Percentiles rank a stretch among this genome's conserved stretches.
These are phyloP conservation scores for Lunasporangiospora selenospora DNA, from an alignment of 192 early-diverging fungal species.

Conservation along the genomic window DNA sequence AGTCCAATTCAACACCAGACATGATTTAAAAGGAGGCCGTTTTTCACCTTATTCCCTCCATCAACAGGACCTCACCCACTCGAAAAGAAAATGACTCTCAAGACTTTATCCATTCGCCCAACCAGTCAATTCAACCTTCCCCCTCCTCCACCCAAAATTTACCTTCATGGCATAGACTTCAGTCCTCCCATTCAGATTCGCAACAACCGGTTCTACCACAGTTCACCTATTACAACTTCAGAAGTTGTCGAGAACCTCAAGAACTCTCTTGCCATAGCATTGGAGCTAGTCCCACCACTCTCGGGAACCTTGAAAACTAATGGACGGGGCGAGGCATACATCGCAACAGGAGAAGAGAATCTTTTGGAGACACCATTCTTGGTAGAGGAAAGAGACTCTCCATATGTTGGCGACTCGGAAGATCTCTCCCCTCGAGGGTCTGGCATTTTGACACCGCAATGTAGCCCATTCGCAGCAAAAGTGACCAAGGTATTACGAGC, in stretches of 20 bases:
- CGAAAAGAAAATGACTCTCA: constrained; percentile 32
- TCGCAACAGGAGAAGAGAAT: constrained; percentile 11
- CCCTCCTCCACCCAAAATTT: constrained; percentile 18
- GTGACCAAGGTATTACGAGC: constrained; percentile 29
- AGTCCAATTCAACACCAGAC: too few relatives aligned
- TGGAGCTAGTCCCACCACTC: constrained; percentile 48
- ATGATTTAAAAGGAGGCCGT: too few relatives aligned
- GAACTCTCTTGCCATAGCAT: constrained; percentile 39
- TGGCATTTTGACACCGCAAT: constrained; percentile 2
- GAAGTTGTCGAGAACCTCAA: constrained; percentile 40
- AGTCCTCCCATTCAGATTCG: constrained; percentile 39
- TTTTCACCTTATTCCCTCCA: too few relatives aligned
- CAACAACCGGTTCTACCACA: constrained; percentile 43
- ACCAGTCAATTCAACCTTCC: constrained; percentile 36
- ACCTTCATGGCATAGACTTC: constrained; percentile 34
- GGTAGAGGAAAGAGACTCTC: constrained; percentile 32
- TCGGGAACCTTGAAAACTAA: constrained; percentile 27
- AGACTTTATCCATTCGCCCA: constrained; percentile 19
- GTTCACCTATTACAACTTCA: background rate
- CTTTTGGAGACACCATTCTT: constrained; percentile 30
- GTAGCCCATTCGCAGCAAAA: constrained; percentile 29
- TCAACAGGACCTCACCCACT: too few relatives aligned
- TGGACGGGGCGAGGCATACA: constrained; percentile 20
- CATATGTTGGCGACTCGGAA: constrained; percentile 17
- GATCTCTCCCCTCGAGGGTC: constrained; percentile 28